Evolutionary conservation across 371 early-diverging fungal species (phyloP).

Genomic region (Zopfochytrium polystomum): DNA sequence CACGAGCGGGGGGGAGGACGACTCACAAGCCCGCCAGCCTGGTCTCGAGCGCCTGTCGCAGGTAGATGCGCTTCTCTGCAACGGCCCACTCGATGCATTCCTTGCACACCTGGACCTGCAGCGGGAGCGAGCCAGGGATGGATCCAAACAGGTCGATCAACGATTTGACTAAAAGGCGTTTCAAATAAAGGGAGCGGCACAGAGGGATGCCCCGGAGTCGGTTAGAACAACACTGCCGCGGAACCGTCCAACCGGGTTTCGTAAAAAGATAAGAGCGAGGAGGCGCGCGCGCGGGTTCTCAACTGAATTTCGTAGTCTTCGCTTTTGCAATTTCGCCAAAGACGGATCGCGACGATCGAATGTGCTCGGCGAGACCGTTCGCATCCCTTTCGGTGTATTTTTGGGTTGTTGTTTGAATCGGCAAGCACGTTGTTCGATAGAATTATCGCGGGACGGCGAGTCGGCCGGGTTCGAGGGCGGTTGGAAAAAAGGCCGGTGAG

Average conservation of each 20-base stretch:
- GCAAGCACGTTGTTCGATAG: too few species aligned
- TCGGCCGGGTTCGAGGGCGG: too few species aligned
- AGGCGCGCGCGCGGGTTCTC: too few species aligned
- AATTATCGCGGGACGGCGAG: too few species aligned
- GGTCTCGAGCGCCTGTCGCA: slow-evolving; percentile 92
- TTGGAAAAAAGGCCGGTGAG: too few species aligned
- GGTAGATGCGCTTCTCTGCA: slow-evolving; percentile 85
- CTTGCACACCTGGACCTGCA: slow-evolving; percentile 90
- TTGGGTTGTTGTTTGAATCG: too few species aligned
- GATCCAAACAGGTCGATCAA: slow-evolving; percentile 85
- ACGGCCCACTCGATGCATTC: slow-evolving; percentile 91
- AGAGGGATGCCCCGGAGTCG: not conserved
- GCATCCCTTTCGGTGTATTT: too few species aligned
- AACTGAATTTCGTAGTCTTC: slow-evolving; percentile 93
- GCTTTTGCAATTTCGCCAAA: slow-evolving; percentile 88
- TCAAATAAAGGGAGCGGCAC: not conserved
- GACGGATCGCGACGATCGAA: slow-evolving; percentile 74
- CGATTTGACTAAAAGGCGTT: slow-evolving; percentile 60
- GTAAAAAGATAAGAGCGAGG: too few species aligned
- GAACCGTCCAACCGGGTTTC: too few species aligned
- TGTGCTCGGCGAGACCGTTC: slow-evolving; percentile 72
- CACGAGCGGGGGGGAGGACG: not conserved
- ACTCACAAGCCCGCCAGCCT: slow-evolving; percentile 78
- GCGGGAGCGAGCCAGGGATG: slow-evolving; percentile 79
- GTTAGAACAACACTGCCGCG: too few species aligned